Percentiles rank a stretch among this genome's conserved stretches.
These are phyloP conservation scores for Aspergillus brasiliensis DNA, from an alignment of 2,329 filamentous ascomycete species.

Conservation along the genomic window DNA sequence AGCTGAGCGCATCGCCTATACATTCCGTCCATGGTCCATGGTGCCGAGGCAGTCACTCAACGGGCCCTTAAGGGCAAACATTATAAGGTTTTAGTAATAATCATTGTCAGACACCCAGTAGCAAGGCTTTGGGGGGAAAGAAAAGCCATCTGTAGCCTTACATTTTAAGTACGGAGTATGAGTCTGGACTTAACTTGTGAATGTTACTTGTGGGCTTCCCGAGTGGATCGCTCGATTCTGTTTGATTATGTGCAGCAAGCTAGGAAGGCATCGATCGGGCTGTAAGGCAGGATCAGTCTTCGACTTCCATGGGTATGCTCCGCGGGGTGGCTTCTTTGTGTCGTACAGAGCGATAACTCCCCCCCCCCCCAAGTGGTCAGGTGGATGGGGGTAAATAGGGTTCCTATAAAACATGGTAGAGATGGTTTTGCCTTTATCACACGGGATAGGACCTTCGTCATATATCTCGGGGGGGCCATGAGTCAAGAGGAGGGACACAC, in stretches of 20 bases:
- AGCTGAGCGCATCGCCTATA: too few species aligned
- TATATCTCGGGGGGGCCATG: background rate
- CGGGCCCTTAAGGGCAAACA: too few species aligned
- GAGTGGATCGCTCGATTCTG: background rate
- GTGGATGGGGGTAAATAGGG: background rate
- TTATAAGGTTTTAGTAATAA: too few species aligned
- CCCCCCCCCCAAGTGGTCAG: background rate
- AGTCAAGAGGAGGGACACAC: background rate
- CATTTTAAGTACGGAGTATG: too few species aligned
- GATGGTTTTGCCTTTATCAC: slow-evolving; percentile 4
- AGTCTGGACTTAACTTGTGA: background rate
- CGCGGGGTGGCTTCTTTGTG: slow-evolving; percentile 3
- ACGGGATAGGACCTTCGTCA: slow-evolving; percentile 7
- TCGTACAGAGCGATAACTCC: background rate
- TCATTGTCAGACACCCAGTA: too few species aligned
- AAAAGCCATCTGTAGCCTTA: too few species aligned
- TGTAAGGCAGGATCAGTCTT: background rate
- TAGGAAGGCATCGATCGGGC: background rate
- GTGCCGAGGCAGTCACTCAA: too few species aligned
- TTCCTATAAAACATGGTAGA: slow-evolving; percentile 3
- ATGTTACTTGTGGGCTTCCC: background rate
- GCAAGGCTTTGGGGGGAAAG: too few species aligned
- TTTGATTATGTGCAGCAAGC: background rate
- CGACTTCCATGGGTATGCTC: background rate
- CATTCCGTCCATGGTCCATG: too few species aligned